These are phyloP conservation scores for Herpotrichia juniperi DNA, from an alignment of 2,329 filamentous ascomycete species.

Conservation along the genomic window DNA sequence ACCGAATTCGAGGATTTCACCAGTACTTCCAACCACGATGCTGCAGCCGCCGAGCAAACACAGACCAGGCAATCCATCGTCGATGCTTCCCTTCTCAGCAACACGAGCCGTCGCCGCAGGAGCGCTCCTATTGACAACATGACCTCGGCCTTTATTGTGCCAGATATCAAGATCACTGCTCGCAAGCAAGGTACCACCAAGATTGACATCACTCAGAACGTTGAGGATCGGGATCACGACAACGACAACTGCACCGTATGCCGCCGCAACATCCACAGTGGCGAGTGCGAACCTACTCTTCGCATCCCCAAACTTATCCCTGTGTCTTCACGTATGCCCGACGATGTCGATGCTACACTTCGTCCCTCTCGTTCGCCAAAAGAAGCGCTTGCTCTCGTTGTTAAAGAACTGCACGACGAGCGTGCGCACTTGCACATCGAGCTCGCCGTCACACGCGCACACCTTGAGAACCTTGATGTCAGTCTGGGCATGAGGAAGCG, in stretches of 20 bases:
- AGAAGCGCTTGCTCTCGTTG: conserved; percentile 77
- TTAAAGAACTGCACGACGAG: conserved; percentile 83
- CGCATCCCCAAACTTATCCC: conserved; percentile 58
- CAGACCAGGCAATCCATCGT: conserved; percentile 35
- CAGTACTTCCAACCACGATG: conserved; percentile 34
- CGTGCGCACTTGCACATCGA: conserved; percentile 75
- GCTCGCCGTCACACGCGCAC: conserved; percentile 64
- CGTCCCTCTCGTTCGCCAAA: conserved; percentile 70
- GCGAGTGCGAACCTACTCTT: conserved; percentile 29
- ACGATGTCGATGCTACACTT: conserved; percentile 64
- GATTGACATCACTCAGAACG: conserved; percentile 23
- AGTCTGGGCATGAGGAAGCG: conserved; percentile 68
- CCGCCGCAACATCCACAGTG: conserved; percentile 49
- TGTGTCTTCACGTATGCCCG: conserved; percentile 57
- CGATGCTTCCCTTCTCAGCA: conserved; percentile 54
- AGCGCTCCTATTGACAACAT: conserved; percentile 58
- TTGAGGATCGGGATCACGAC: conserved; percentile 53
- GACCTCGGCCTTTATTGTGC: conserved; percentile 69
- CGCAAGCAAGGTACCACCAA: conserved; percentile 29
- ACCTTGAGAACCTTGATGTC: conserved; percentile 67
- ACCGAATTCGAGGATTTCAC: conserved; percentile 43
- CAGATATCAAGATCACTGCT: conserved; percentile 63
- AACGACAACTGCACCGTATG: conserved; percentile 64
- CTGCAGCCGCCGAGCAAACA: conserved; percentile 28
- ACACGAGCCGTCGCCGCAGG: conserved; percentile 57